Conservation (phyloP, 768 basidiomycete genomes). For the Dentipellis fragilis region DNA sequence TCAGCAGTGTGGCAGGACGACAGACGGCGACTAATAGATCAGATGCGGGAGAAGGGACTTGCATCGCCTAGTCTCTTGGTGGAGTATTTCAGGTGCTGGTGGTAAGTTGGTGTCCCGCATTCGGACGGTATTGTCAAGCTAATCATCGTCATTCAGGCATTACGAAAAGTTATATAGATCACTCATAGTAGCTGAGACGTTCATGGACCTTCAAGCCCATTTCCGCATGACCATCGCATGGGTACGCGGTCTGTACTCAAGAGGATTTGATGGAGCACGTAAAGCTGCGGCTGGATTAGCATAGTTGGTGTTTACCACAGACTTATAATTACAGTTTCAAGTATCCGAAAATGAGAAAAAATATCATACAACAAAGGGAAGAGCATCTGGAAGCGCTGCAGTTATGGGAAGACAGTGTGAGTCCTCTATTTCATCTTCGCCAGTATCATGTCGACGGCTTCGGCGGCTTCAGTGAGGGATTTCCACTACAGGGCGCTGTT, state of each 20-base stretch:
- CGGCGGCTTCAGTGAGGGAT: slow-evolving; percentile 3
- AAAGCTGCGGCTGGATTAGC: slow-evolving; percentile 54
- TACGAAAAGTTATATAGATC: slow-evolving; percentile 45
- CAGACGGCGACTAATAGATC: slow-evolving; percentile 19
- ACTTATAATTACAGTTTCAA: slow-evolving; percentile 10
- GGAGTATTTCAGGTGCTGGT: slow-evolving; percentile 55
- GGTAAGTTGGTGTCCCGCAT: slow-evolving; percentile 36
- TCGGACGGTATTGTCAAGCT: background rate
- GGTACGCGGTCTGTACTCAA: slow-evolving; percentile 49
- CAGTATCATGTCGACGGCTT: slow-evolving; percentile 3
- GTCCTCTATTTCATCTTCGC: background rate
- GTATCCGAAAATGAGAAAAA: slow-evolving; percentile 6
- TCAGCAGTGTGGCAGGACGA: slow-evolving; percentile 74
- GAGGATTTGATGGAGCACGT: slow-evolving; percentile 56
- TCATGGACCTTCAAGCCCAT: slow-evolving; percentile 56
- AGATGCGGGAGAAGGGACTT: slow-evolving; percentile 41
- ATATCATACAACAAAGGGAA: slow-evolving; percentile 1
- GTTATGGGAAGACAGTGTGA: slow-evolving; percentile 25
- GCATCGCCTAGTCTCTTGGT: slow-evolving; percentile 34
- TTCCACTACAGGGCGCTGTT: slow-evolving; percentile 23
- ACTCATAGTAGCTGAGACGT: slow-evolving; percentile 43
- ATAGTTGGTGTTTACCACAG: background rate
- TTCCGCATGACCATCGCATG: slow-evolving; percentile 48
- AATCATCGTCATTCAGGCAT: slow-evolving; percentile 32
- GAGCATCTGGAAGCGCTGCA: background rate